Evolutionary conservation across 1,284 basidiomycete species (phyloP).

Genomic region (Malassezia globosa): DNA sequence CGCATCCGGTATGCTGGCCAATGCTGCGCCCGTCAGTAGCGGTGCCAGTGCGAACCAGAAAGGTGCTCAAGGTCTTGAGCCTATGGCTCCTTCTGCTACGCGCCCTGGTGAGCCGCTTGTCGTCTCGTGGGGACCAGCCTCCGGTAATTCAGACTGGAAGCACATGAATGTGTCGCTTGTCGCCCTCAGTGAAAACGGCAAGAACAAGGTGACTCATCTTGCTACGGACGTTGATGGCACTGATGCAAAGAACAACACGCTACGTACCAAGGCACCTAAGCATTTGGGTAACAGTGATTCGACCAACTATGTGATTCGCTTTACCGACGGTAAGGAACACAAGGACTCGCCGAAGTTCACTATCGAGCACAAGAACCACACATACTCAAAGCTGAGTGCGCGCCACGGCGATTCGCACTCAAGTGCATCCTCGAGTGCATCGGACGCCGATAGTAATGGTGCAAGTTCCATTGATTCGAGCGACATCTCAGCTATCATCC

Average conservation of each 20-base stretch:
- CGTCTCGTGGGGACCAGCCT: slow-evolving; percentile 15
- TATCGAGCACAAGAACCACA: slow-evolving; percentile 9
- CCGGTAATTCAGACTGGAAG: slow-evolving; percentile 13
- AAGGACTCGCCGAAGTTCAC: slow-evolving; percentile 14
- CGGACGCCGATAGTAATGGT: neutral
- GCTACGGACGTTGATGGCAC: slow-evolving; percentile 15
- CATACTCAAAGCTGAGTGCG: neutral
- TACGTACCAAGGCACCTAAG: slow-evolving; percentile 1
- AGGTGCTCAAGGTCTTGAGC: slow-evolving; percentile 1
- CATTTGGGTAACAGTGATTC: neutral
- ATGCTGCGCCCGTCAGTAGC: slow-evolving; percentile 10
- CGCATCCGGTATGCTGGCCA: slow-evolving; percentile 15
- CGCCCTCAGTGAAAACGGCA: neutral
- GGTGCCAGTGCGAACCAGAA: neutral
- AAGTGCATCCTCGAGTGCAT: too few relatives aligned
- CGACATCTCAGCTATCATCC: neutral
- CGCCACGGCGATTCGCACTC: too few relatives aligned
- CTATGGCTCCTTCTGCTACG: slow-evolving; percentile 12
- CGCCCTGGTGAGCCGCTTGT: slow-evolving; percentile 5
- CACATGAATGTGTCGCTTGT: slow-evolving; percentile 18
- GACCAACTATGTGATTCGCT: slow-evolving; percentile 7
- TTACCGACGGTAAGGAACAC: slow-evolving; percentile 9
- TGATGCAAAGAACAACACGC: slow-evolving; percentile 1
- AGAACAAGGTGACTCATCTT: slow-evolving; percentile 9
- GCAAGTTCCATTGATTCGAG: neutral